A percentile compares a stretch with the other conserved stretches of the same genome.
phyloP scores from a whole-genome alignment of 2,329 filamentous ascomycete genomes.

The Fusarium sp. region DNA sequence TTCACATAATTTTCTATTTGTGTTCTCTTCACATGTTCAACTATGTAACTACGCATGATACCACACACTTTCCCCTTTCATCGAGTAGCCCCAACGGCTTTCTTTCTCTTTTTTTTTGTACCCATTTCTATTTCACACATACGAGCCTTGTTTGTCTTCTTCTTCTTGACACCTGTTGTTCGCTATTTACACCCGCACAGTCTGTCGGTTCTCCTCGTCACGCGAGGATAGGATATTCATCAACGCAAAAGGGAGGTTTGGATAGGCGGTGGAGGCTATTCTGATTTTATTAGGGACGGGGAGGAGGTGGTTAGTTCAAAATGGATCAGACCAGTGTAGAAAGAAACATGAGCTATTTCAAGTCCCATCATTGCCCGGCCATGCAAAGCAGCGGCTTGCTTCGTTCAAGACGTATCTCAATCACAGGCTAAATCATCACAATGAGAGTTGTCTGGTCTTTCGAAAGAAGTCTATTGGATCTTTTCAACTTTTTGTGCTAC shows the following conservation, averaged over 20 bases:
- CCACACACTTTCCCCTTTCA: constrained; percentile 28
- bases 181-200: constrained; percentile 8
- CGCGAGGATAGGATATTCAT: neutral
- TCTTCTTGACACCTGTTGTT: neutral
- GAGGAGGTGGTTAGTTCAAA: constrained; percentile 5
- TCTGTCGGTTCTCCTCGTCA: constrained; percentile 5
- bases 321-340: constrained; percentile 27
- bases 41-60: constrained; percentile 38
- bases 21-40: constrained; percentile 35
- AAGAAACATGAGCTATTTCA: constrained; percentile 23
- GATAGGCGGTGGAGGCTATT: constrained; percentile 22
- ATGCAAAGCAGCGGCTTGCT: neutral
- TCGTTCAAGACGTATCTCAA: neutral
- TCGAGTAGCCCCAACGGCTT: constrained; percentile 22
- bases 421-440: neutral
- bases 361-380: neutral
- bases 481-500: constrained; percentile 15
- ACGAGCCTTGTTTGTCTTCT: constrained; percentile 15
- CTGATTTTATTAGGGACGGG: neutral
- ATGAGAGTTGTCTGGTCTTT: neutral
- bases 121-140: constrained; percentile 23
- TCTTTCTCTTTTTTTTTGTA: constrained; percentile 11
- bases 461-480: neutral
- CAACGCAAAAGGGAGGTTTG: constrained; percentile 16
- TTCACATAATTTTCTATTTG: constrained; percentile 27